These are phyloP conservation scores for Euclidium syriacum DNA, from an alignment of 345 rosid species.

Conservation along the genomic window DNA sequence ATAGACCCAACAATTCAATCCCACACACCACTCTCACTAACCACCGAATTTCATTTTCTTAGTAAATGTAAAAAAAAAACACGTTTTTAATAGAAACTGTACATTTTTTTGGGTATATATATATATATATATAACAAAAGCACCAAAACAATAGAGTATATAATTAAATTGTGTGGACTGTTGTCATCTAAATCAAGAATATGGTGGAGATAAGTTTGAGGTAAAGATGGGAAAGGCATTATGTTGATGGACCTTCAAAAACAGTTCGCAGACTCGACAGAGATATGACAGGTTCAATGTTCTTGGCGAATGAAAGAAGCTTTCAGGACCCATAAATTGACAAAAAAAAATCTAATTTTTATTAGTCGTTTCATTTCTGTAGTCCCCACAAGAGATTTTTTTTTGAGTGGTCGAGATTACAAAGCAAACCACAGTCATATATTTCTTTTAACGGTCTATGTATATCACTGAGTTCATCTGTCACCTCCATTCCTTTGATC, in stretches of 20 bases:
- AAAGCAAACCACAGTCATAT: conserved; percentile 11
- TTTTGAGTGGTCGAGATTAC: conserved; percentile 12
- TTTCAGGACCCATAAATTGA: conserved; percentile 21
- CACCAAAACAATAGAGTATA: not conserved
- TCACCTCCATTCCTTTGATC: conserved; percentile 4
- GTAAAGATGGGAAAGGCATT: conserved; percentile 5
- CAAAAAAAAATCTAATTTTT: not conserved
- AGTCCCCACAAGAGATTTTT: not conserved
- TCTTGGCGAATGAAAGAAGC: conserved; percentile 14
- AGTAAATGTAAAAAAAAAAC: not conserved
- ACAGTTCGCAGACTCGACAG: conserved; percentile 13
- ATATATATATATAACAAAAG: not conserved
- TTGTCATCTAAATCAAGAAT: too few species aligned
- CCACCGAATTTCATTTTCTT: not conserved
- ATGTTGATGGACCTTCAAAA: not conserved
- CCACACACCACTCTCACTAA: not conserved
- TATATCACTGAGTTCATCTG: not conserved
- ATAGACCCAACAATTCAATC: not conserved
- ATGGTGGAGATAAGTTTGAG: conserved; percentile 16
- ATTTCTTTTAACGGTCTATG: not conserved
- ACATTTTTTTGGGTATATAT: not conserved
- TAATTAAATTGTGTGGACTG: too few species aligned
- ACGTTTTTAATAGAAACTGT: not conserved
- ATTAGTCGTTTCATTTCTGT: not conserved
- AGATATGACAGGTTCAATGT: conserved; percentile 28